A percentile compares a stretch with the other conserved stretches of the same genome.
Evolutionary conservation across 257 asterid genomes (phyloP).

Genomic region (Forsythia viridissima): DNA sequence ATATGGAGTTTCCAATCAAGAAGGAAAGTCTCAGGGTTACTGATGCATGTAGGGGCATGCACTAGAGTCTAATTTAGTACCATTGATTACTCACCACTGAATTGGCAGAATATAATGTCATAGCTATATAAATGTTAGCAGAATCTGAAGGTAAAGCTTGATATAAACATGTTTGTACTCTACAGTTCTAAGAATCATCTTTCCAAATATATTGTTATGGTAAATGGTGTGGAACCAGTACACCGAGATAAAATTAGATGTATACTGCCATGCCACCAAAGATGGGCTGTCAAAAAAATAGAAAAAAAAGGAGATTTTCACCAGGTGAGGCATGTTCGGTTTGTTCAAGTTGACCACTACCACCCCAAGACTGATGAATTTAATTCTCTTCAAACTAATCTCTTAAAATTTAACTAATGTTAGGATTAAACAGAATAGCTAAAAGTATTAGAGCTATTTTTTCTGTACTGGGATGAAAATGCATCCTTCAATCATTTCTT

Average conservation of each 20-base stretch:
- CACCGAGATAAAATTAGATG: background rate
- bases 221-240: background rate
- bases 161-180: background rate
- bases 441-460: background rate
- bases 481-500: background rate
- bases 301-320: background rate
- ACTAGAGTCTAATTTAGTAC: background rate
- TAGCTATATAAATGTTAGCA: background rate
- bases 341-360: background rate
- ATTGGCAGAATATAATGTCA: background rate
- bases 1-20: background rate
- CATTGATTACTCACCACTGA: background rate
- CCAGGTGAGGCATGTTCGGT: background rate
- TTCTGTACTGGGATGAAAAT: background rate
- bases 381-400: background rate
- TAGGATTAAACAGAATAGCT: background rate
- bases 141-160: background rate
- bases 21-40: background rate
- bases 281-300: conserved; percentile 6
- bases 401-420: background rate
- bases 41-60: background rate
- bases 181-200: background rate
- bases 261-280: background rate
- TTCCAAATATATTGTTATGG: background rate
- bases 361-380: background rate